Percentiles rank a stretch among this genome's conserved stretches.
Conservation (phyloP, 192 early-diverging fungal genomes). For the Umbelopsis sp. region DNA sequence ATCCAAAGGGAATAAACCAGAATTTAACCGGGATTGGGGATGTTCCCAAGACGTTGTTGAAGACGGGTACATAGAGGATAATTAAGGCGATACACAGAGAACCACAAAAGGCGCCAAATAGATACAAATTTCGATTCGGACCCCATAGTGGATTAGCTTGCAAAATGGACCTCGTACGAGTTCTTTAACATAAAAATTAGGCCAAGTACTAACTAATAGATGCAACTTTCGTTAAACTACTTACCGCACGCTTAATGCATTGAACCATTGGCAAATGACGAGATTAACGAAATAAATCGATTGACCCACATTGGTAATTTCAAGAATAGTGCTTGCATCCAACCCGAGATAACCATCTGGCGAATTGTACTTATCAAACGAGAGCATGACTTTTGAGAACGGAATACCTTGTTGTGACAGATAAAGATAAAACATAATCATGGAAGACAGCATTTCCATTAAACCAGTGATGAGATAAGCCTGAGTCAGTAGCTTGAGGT, state of each 20-base stretch:
- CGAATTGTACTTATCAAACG: constrained; percentile 40
- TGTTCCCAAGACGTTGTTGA: constrained; percentile 62
- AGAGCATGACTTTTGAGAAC: constrained; percentile 51
- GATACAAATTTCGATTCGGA: constrained; percentile 55
- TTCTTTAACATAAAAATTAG: constrained; percentile 52
- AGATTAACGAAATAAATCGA: constrained; percentile 66
- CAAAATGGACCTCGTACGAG: constrained; percentile 57
- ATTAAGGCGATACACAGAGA: constrained; percentile 52
- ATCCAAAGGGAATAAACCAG: constrained; percentile 67
- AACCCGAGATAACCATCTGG: constrained; percentile 42
- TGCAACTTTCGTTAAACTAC: background rate
- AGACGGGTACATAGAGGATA: constrained; percentile 55
- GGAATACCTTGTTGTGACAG: constrained; percentile 53
- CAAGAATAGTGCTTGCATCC: constrained; percentile 45
- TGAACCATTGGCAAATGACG: constrained; percentile 64
- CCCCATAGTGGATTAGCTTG: constrained; percentile 66
- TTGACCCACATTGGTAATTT: constrained; percentile 53
- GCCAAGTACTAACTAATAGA: background rate
- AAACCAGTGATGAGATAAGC: constrained; percentile 82
- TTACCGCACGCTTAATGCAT: constrained; percentile 24
- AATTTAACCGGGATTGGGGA: constrained; percentile 60
- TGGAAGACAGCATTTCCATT: constrained; percentile 65
- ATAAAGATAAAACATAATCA: constrained; percentile 75
- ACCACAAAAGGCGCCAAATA: constrained; percentile 56
- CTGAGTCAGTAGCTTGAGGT: constrained; percentile 66